phyloP scores from a whole-genome alignment of 2,329 filamentous ascomycete genomes.

The Apiospora aurea region DNA sequence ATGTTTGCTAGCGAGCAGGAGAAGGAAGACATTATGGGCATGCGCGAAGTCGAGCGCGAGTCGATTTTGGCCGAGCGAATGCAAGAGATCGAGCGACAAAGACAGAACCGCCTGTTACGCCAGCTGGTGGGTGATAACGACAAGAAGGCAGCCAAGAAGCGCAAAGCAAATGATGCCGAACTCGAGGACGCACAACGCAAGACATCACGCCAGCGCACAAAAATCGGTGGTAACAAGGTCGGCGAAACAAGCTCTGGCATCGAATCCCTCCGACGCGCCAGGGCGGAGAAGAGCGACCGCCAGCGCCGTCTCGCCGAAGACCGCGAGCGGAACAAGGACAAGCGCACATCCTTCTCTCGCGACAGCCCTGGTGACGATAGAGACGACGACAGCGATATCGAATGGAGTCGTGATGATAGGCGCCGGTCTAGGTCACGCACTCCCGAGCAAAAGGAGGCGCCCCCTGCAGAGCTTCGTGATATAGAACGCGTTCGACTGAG shows the following conservation, averaged over 20 bases:
- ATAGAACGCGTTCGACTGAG: constrained; percentile 85
- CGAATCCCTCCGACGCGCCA: constrained; percentile 69
- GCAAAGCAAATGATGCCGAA: constrained; percentile 81
- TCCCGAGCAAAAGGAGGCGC: constrained; percentile 68
- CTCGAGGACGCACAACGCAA: constrained; percentile 80
- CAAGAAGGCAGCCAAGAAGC: constrained; percentile 70
- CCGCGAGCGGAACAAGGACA: constrained; percentile 60
- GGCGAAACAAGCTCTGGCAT: constrained; percentile 76
- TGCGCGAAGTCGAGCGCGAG: constrained; percentile 92
- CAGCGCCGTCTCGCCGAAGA: constrained; percentile 69
- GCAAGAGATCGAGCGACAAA: constrained; percentile 79
- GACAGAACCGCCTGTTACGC: constrained; percentile 83
- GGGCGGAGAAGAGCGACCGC: constrained; percentile 70
- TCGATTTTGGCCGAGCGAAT: constrained; percentile 87
- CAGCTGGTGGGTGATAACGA: constrained; percentile 75
- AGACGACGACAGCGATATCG: constrained; percentile 80
- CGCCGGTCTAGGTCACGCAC: constrained; percentile 57
- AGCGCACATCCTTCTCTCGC: constrained; percentile 49
- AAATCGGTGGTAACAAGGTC: constrained; percentile 68
- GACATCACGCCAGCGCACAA: constrained; percentile 74
- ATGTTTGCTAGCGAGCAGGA: constrained; percentile 78
- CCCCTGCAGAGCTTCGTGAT: constrained; percentile 77
- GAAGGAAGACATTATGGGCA: constrained; percentile 79
- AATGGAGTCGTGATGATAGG: constrained; percentile 68
- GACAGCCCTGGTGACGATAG: constrained; percentile 59